phyloP scores from a whole-genome alignment of 2,329 filamentous ascomycete species.

The Cercospora sp. region DNA sequence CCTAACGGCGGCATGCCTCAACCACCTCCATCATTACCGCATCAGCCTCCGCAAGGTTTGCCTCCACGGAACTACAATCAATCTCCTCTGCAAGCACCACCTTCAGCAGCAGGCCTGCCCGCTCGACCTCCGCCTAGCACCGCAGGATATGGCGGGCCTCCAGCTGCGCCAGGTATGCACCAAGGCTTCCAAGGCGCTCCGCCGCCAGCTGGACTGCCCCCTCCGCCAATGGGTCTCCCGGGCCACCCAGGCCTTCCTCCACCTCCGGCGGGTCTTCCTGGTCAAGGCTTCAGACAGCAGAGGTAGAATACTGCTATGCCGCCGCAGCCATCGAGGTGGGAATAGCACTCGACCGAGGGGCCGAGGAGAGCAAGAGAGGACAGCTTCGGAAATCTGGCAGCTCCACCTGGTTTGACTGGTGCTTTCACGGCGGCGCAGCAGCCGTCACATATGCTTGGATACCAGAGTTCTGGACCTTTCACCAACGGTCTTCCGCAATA shows the following conservation, averaged over 20 bases:
- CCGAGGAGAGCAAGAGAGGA: not conserved
- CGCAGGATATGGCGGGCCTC: constrained; percentile 67
- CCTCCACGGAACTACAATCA: constrained; percentile 33
- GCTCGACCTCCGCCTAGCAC: constrained; percentile 70
- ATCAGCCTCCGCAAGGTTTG: constrained; percentile 17
- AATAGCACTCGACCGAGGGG: not conserved
- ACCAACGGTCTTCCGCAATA: not conserved
- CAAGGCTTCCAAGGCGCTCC: constrained; percentile 41
- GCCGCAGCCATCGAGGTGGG: not conserved
- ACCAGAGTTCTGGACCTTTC: not conserved
- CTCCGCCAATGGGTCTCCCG: constrained; percentile 36
- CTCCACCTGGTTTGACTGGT: not conserved
- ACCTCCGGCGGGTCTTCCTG: constrained; percentile 51
- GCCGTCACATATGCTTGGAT: not conserved
- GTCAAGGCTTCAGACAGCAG: constrained; percentile 13
- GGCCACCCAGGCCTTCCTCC: constrained; percentile 45
- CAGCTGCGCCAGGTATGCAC: constrained; percentile 48
- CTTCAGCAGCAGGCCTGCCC: constrained; percentile 61
- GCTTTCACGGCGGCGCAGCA: not conserved
- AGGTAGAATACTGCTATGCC: constrained; percentile 12
- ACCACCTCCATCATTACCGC: constrained; percentile 18
- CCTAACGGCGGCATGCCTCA: constrained; percentile 17
- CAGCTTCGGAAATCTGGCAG: not conserved
- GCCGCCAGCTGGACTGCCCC: constrained; percentile 47
- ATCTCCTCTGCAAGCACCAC: constrained; percentile 60